Evolutionary conservation across 768 basidiomycete species (phyloP), one percentile per base, ranked within the genome.

Genomic region (Mycena rosella): DNA sequence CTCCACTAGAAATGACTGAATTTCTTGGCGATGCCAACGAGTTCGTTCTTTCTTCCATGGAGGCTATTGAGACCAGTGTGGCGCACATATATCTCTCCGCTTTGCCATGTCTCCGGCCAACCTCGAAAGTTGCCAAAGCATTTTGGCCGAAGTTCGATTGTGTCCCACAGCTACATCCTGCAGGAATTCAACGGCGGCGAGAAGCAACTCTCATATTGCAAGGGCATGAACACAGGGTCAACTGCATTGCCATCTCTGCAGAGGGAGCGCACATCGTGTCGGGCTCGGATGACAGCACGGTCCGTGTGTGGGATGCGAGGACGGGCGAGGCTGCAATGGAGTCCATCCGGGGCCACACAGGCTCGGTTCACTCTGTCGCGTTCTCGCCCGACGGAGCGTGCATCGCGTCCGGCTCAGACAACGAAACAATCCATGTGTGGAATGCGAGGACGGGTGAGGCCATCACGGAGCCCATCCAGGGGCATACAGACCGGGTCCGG

Each of bases 161-260:
- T 51, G 17, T 51, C 49, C 49, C 49, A 51, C 29, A 1, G 49
- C 29, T 30, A 30, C 49, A 51, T 20, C 29, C 9, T 51, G 9
- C 49, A 51, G 49, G 29, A 51, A 51, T 51, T 30, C 49, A 51
- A 20, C 48, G 48, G 48, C 48, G 48, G 48, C 24, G 20, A 30
- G 29, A 51, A 20, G 49, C 32, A 53, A 24, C 32, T 36, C 52
- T 36, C 52, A 36, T 36, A 53, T 53, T 52, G 48, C 5, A 52
- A 32, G 51, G 29, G 10, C 51, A 53, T 34, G 10, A n/a, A 5
- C 5, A n/a, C n/a, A 14, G n/a, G 14, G 20, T 45, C 44, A 22
- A 22, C n/a, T 22, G 14, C 44, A 45, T 45, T 45, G 44, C n/a
- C 44, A 45, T 45, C 20, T 45, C 40, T 42, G 40, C 40, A 42